Conservation (phyloP, 495 filamentous ascomycete genomes). For the Haplographium delicatum region DNA sequence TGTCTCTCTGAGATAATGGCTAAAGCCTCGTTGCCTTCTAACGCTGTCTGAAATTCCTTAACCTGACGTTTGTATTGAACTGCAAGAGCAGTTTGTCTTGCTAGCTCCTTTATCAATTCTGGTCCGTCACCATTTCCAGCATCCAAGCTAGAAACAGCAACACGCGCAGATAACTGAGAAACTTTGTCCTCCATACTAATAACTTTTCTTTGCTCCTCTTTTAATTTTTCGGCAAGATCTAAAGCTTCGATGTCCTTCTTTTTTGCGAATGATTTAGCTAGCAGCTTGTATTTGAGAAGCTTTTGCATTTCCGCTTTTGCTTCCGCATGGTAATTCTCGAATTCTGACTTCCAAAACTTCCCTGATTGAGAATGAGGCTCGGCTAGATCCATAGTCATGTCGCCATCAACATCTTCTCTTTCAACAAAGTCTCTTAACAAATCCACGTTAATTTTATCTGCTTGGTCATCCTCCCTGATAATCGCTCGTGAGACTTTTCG, state of each 20-base stretch:
- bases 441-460: slow-evolving; percentile 14
- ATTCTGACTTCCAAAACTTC: slow-evolving; percentile 90
- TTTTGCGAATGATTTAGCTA: slow-evolving; percentile 83
- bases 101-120: slow-evolving; percentile 47
- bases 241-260: slow-evolving; percentile 81
- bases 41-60: slow-evolving; percentile 49
- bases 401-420: slow-evolving; percentile 35
- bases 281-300: slow-evolving; percentile 71
- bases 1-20: neutral
- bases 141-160: slow-evolving; percentile 34
- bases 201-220: slow-evolving; percentile 25
- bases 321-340: slow-evolving; percentile 72
- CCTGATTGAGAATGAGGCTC: slow-evolving; percentile 80
- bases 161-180: slow-evolving; percentile 51
- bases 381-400: slow-evolving; percentile 71
- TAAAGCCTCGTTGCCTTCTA: slow-evolving; percentile 38
- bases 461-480: slow-evolving; percentile 14
- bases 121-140: slow-evolving; percentile 39
- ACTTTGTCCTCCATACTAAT: slow-evolving; percentile 50
- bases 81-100: slow-evolving; percentile 62
- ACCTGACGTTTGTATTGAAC: slow-evolving; percentile 63
- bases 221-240: slow-evolving; percentile 65
- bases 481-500: slow-evolving; percentile 8
- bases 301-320: slow-evolving; percentile 76
- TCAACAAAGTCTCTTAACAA: slow-evolving; percentile 7